Base-by-base conservation (phyloP, 495 filamentous ascomycete species). In the Aspergillus bridgeri region DNA sequence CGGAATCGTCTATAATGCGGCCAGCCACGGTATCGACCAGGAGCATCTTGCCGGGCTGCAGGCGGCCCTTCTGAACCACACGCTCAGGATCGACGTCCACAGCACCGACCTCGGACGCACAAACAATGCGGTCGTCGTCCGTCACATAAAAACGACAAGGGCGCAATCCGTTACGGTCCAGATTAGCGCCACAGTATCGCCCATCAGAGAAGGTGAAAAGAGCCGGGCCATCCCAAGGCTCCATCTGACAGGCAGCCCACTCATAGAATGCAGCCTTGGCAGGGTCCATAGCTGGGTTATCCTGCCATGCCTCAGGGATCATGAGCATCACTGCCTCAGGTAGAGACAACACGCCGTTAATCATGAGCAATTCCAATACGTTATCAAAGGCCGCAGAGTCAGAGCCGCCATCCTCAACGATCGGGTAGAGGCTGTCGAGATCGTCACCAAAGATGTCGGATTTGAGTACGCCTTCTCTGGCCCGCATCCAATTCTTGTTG, bases 401-500 rank as follows among this genome's bases (percentile, higher is more conserved):
- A 38, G 94, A 99, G 49, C 94, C 94, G 54, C 93, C 94, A 65
- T 96, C 92, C 76, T 99, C 94, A 53, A 99, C 89, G 58, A 99
- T 92, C 5, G 94, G 94, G 65, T 97, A 98, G 21, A 99, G 81
- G 55, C 76, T 75, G 68, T 99, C 91, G 1, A 99, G 87, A 70
- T 96, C 92, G 25, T 96, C 92, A 50, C 89, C 90, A 65, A 99
- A 98, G 53, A 96, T 82, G 44, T 90, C 85, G 6, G 95, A 98
- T 66, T 89, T 88, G 80, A 99, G 89, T 53, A 96, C 89, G 72
- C 94, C 95, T 71, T 99, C 94, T 69, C 94, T 87, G 51, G 94
- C 93, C 56, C 94, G 86, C 94, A 99, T 99, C 94, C 95, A 99
- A 77, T 99, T 99, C 82, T 99, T 99, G 79, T 99, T 99, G 49